Base-by-base conservation (phyloP, 345 rosid species). In the Gossypium anomalum region DNA sequence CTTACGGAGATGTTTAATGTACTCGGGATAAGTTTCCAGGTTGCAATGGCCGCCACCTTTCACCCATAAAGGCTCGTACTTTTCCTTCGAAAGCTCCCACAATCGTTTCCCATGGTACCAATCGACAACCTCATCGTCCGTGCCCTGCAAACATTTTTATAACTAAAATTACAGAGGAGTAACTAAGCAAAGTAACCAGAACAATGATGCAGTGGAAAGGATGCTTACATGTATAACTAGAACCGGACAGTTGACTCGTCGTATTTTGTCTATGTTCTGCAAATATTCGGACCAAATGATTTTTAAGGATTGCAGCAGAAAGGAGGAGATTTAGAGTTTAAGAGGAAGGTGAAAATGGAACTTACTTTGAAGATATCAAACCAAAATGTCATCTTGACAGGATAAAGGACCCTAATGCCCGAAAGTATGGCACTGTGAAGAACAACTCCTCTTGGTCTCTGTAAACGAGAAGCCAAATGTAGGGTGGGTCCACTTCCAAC, bases 31-130 rank as follows among this genome's bases (percentile, higher is more conserved):
- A 6, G 94, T 91, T 87, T 95, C 99, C 2, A 95, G 92, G 86
- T 93, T 91, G 86, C 99, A 93, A 75, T 95, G 99, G 25, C 98
- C 97, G 7, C 98, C 99, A n/a, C 98, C 97, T 77, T 91, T 91
- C 62, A 95, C 90, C 99, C 99, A 93, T 71, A 95, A 80, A 1
- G 99, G 99, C 13, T 93, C 98, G 38, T 90, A 93, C 74, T 93
- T 93, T 75, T 95, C 97, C 78, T 89, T 95, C 0, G 98, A 77
- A 22, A 95, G 89, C 71, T 95, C 99, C 99, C 99, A 95, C 45
- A 95, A 80, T 22, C 97, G 82, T 78, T 90, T 93, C 76, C 99
- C 99, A 1, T 93, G 99, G 0, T 96, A 91, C 76, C 82, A 88
- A 83, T 91, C 94, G 6, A 93, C 99, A 64, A 93, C 85, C 69